A percentile compares a stretch with the other conserved stretches of the same genome.
phyloP scores from a whole-genome alignment of 129 eudicot species.

The Flaveria linearis region DNA sequence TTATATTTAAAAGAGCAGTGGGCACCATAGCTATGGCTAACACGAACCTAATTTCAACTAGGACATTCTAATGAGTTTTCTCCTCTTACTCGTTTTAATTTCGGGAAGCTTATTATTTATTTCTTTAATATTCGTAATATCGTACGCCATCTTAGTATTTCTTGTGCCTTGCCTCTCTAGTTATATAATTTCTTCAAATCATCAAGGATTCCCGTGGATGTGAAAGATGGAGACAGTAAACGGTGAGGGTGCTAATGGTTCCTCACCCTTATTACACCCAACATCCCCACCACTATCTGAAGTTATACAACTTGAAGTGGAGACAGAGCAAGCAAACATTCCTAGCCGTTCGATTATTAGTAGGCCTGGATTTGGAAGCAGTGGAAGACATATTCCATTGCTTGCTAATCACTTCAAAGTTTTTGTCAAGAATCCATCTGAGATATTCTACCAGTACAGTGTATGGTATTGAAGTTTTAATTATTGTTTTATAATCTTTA shows the following conservation, averaged over 20 bases:
- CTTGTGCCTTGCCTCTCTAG: no score
- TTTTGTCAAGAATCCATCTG: constrained; percentile 58
- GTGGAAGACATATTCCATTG: constrained; percentile 62
- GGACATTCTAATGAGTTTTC: constrained; percentile 24
- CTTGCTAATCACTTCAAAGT: constrained; percentile 88
- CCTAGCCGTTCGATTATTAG: constrained; percentile 49
- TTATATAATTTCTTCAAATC: constrained; percentile 17
- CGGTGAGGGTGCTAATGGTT: constrained; percentile 32
- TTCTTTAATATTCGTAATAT: not conserved
- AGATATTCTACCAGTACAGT: constrained; percentile 71
- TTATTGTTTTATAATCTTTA: not conserved
- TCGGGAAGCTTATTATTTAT: constrained; percentile 6
- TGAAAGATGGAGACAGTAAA: constrained; percentile 46
- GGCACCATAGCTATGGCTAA: constrained; percentile 6
- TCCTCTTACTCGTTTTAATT: not conserved
- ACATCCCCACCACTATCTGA: constrained; percentile 39
- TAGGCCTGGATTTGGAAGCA: constrained; percentile 77
- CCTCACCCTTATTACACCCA: constrained; percentile 36
- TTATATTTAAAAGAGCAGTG: not conserved
- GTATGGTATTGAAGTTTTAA: constrained; percentile 45
- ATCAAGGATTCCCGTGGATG: constrained; percentile 22
- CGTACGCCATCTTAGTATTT: not conserved
- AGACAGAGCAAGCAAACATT: constrained; percentile 40
- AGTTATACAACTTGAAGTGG: constrained; percentile 37
- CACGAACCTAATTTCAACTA: constrained; percentile 1